Percentiles rank a stretch among this genome's conserved stretches.
These are phyloP conservation scores for Fusarium chaquense DNA, from an alignment of 2,329 filamentous ascomycete genomes.

Conservation along the genomic window DNA sequence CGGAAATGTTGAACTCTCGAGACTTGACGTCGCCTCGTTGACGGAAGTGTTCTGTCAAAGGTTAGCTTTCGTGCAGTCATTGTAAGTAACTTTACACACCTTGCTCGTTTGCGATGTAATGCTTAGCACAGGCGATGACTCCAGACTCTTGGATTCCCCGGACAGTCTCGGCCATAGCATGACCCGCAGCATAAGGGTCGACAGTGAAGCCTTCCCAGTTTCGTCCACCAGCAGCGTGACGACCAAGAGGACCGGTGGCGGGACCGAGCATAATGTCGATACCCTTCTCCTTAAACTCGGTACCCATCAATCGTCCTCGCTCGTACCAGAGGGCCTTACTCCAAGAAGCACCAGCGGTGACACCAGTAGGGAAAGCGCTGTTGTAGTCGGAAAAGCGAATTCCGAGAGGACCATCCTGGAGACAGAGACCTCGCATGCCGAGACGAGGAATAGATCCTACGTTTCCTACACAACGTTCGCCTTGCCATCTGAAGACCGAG, in stretches of 20 bases:
- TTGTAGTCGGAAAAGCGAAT: slow-evolving; percentile 82
- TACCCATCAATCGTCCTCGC: slow-evolving; percentile 61
- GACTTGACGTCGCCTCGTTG: slow-evolving; percentile 67
- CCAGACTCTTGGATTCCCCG: slow-evolving; percentile 85
- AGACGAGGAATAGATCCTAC: slow-evolving; percentile 76
- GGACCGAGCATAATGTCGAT: slow-evolving; percentile 76
- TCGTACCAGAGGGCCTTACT: slow-evolving; percentile 75
- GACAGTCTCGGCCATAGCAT: slow-evolving; percentile 78
- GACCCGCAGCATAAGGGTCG: slow-evolving; percentile 80
- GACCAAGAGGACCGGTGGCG: slow-evolving; percentile 61
- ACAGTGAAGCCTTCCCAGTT: slow-evolving; percentile 78
- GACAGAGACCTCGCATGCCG: slow-evolving; percentile 79
- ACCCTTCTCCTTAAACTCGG: slow-evolving; percentile 80
- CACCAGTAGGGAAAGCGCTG: slow-evolving; percentile 83
- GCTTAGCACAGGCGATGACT: slow-evolving; percentile 86
- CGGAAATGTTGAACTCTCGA: slow-evolving; percentile 70
- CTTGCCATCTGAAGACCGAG: slow-evolving; percentile 52
- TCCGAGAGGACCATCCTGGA: slow-evolving; percentile 88
- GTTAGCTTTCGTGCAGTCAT: neutral
- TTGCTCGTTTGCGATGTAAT: slow-evolving; percentile 80
- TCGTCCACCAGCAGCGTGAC: slow-evolving; percentile 60
- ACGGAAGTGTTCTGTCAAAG: slow-evolving; percentile 73
- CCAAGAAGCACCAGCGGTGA: slow-evolving; percentile 87
- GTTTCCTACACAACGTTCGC: slow-evolving; percentile 83
- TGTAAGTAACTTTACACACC: slow-evolving; percentile 43